Evolutionary conservation across 2,329 filamentous ascomycete genomes (phyloP).

Genomic region (Pezicula neosporulosa): DNA sequence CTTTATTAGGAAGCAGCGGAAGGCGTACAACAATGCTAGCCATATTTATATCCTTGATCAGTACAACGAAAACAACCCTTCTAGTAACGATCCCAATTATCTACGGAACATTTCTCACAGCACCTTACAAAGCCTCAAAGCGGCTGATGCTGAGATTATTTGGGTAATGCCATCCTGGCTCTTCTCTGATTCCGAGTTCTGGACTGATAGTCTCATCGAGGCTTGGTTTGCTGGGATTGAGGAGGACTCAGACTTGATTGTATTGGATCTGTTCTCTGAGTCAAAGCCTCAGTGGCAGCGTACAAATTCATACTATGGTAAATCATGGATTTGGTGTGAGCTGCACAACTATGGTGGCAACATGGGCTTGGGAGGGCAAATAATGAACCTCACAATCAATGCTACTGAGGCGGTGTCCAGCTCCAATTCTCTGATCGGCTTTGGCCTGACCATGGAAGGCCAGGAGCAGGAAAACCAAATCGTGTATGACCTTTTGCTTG

Average conservation of each 20-base stretch:
- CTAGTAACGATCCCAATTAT: conserved; percentile 39
- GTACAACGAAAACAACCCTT: conserved; percentile 48
- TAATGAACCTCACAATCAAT: conserved; percentile 44
- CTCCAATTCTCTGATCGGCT: conserved; percentile 40
- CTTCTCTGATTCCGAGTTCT: conserved; percentile 40
- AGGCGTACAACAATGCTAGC: conserved; percentile 43
- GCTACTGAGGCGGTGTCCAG: conserved; percentile 39
- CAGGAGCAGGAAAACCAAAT: conserved; percentile 52
- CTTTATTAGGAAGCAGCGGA: conserved; percentile 42
- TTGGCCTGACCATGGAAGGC: conserved; percentile 45
- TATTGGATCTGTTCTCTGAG: conserved; percentile 49
- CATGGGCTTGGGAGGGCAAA: conserved; percentile 46
- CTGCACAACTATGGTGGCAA: conserved; percentile 48
- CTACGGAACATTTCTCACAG: conserved; percentile 36
- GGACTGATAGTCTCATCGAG: conserved; percentile 41
- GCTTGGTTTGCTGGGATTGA: conserved; percentile 45
- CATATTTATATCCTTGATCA: conserved; percentile 48
- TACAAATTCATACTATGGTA: conserved; percentile 47
- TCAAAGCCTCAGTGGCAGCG: conserved; percentile 45
- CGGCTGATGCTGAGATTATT: conserved; percentile 41
- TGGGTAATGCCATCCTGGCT: conserved; percentile 52
- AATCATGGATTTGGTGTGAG: conserved; percentile 52
- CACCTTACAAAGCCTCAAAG: conserved; percentile 44
- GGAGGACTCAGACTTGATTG: conserved; percentile 41
- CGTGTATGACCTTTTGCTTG: conserved; percentile 46